A percentile compares a stretch with the other conserved stretches of the same genome.
phyloP scores from a whole-genome alignment of 1,284 basidiomycete species.

The Xerocomus amazonicus region DNA sequence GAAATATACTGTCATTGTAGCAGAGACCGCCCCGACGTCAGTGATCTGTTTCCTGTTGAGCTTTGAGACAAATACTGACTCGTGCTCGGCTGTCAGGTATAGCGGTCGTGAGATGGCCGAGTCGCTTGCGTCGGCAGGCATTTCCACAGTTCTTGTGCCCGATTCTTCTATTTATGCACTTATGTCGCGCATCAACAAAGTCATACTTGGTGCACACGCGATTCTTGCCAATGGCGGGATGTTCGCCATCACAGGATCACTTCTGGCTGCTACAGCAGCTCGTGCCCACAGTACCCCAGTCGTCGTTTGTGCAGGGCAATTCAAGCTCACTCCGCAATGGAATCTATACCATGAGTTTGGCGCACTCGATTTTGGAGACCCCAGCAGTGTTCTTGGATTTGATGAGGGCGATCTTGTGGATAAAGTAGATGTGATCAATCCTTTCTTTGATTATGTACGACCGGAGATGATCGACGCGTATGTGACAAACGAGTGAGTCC shows the following conservation, averaged over 20 bases:
- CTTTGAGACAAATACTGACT: slow-evolving; percentile 2
- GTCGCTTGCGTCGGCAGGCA: slow-evolving; percentile 72
- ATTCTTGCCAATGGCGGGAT: slow-evolving; percentile 96
- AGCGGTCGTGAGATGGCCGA: slow-evolving; percentile 84
- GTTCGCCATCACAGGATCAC: slow-evolving; percentile 83
- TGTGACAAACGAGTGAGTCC: slow-evolving; percentile 91
- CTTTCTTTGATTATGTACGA: slow-evolving; percentile 92
- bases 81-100: slow-evolving; percentile 48
- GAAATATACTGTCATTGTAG: slow-evolving; percentile 95
- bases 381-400: slow-evolving; percentile 79
- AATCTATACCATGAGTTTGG: slow-evolving; percentile 86
- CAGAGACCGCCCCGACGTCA: slow-evolving; percentile 89
- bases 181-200: slow-evolving; percentile 96
- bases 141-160: slow-evolving; percentile 93
- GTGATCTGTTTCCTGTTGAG: slow-evolving; percentile 27
- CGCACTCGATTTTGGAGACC: slow-evolving; percentile 85
- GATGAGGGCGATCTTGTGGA: slow-evolving; percentile 74
- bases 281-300: slow-evolving; percentile 90
- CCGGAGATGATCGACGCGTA: slow-evolving; percentile 92
- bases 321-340: slow-evolving; percentile 95
- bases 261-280: slow-evolving; percentile 87
- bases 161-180: slow-evolving; percentile 94
- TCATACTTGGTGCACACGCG: slow-evolving; percentile 89
- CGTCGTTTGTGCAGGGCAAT: slow-evolving; percentile 92
- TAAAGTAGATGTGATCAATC: slow-evolving; percentile 87